Evolutionary conservation across 2,329 filamentous ascomycete species (phyloP).

Genomic region (Westerdykella aurantiaca): DNA sequence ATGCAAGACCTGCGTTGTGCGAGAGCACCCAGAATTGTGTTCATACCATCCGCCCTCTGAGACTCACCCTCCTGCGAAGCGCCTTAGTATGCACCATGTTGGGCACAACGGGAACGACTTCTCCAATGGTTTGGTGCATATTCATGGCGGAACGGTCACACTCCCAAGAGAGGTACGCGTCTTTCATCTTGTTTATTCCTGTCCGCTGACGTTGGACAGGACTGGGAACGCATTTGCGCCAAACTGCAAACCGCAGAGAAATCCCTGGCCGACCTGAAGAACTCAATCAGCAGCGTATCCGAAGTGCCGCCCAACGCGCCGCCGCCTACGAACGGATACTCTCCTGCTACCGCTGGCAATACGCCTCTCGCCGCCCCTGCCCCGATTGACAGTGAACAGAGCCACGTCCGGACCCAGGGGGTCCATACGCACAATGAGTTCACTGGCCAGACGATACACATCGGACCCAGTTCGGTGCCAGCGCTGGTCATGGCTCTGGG

Average conservation of each 20-base stretch:
- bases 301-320: conserved; percentile 25
- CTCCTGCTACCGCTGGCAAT: conserved; percentile 25
- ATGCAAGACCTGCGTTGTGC: conserved; percentile 47
- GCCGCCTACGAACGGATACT: conserved; percentile 28
- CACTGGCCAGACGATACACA: conserved; percentile 55
- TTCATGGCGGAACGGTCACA: conserved; percentile 37
- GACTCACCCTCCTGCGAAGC: conserved; percentile 37
- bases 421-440: conserved; percentile 56
- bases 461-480: conserved; percentile 57
- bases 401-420: conserved; percentile 48
- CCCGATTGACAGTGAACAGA: conserved; percentile 33
- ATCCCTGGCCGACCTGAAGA: conserved; percentile 42
- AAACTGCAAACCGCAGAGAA: conserved; percentile 46
- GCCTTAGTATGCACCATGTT: conserved; percentile 23
- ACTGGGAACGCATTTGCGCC: conserved; percentile 46
- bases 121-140: conserved; percentile 35
- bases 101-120: conserved; percentile 35
- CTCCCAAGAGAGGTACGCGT: conserved; percentile 33
- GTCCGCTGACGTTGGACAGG: conserved; percentile 25
- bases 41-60: conserved; percentile 39
- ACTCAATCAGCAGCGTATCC: conserved; percentile 34
- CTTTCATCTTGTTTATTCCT: not conserved
- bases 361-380: conserved; percentile 31
- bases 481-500: conserved; percentile 53
- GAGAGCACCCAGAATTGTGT: conserved; percentile 48